phyloP scores from a whole-genome alignment of 805 yeast species.

The Spathaspora passalidarum region DNA sequence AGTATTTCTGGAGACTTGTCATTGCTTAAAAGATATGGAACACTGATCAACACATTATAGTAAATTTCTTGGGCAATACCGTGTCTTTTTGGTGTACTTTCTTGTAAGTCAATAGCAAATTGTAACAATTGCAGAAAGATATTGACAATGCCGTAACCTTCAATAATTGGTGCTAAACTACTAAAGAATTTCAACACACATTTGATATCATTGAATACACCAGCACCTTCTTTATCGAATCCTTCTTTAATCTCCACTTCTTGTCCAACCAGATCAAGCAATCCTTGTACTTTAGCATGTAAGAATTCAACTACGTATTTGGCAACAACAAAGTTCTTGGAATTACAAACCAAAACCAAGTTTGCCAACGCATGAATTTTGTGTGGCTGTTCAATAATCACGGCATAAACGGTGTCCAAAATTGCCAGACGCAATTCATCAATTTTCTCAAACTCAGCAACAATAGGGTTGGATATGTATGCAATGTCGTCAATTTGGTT shows the following conservation, averaged over 20 bases:
- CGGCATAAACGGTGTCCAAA: constrained; percentile 62
- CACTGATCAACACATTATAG: constrained; percentile 55
- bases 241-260: constrained; percentile 24
- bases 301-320: constrained; percentile 65
- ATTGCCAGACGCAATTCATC: constrained; percentile 58
- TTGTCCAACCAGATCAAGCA: constrained; percentile 38
- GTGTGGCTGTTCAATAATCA: constrained; percentile 86
- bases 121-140: constrained; percentile 54
- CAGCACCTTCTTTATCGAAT: constrained; percentile 34
- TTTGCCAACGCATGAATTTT: constrained; percentile 73
- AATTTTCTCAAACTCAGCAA: constrained; percentile 61
- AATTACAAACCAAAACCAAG: constrained; percentile 62
- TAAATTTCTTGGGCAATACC: constrained; percentile 68
- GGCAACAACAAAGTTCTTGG: constrained; percentile 63
- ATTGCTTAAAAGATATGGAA: constrained; percentile 62
- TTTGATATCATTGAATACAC: constrained; percentile 70
- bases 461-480: constrained; percentile 63
- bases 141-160: constrained; percentile 34
- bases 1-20: constrained; percentile 26
- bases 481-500: constrained; percentile 52
- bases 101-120: constrained; percentile 56
- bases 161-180: constrained; percentile 60
- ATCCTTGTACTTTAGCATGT: constrained; percentile 58
- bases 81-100: constrained; percentile 30
- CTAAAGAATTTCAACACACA: constrained; percentile 68